Base-by-base conservation (phyloP, 2,329 filamentous ascomycete species). In the Sphaceloma murrayae region DNA sequence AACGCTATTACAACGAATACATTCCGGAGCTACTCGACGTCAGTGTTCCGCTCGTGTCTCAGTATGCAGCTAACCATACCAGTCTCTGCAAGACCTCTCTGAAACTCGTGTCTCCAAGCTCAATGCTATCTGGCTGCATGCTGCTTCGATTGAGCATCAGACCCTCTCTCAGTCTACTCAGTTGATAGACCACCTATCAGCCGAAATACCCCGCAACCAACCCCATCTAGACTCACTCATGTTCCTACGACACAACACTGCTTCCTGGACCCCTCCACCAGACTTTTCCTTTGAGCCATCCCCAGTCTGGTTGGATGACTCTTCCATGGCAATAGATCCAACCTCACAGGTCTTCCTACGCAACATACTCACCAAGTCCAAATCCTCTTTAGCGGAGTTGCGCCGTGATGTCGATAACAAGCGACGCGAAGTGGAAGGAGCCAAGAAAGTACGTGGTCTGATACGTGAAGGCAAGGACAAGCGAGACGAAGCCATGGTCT, bases 1-100 rank as follows among this genome's bases (percentile, higher is more conserved):
- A 95, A 60, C 85, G 82, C 59, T 96, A 96, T 68, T 98, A 94
- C 59, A 82, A 96, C 60, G 87, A 95, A 62, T 96, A 96, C 62
- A 74, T 98, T 14, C 91, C 91, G 6, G 91, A 96, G 59, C 67
- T 96, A 47, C 74, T 98, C 59, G 85, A 96, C 65, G 88, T 88
- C 64, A 64, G 69, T 22, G 16, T 19, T 2, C 14, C 10, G 4
- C 21, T 14, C 14, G 21, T 24, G 13, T n/a, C n/a, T n/a, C n/a
- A n/a, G n/a, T n/a, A n/a, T 21, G 24, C 24, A 30, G 33, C 45
- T 49, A 14, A 45, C 18, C 13, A 19, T 47, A 29, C 16, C 49
- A 70, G 72, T 78, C 77, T 54, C 67, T 98, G 47, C 91, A 98
- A 68, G 87, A 95, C 55, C 75, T 98, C 43, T 87, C 84, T 49